phyloP scores from a whole-genome alignment of 495 filamentous ascomycete genomes.

The Neurospora africana region DNA sequence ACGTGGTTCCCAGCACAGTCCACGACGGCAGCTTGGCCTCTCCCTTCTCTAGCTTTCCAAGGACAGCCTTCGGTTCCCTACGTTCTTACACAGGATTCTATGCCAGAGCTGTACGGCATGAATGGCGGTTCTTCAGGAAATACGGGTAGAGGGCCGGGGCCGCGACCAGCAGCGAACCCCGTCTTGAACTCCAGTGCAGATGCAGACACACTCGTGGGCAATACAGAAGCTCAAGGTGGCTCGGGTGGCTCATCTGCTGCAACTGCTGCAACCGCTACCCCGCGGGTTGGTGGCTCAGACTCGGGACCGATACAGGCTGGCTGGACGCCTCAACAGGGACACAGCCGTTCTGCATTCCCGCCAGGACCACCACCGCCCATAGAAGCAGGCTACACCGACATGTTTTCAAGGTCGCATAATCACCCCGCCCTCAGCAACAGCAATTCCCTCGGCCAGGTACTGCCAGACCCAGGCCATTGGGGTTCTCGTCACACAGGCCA shows the following conservation, averaged over 20 bases:
- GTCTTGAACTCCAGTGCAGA: background rate
- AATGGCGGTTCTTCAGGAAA: background rate
- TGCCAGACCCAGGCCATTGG: background rate
- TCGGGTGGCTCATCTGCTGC: background rate
- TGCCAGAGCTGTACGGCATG: background rate
- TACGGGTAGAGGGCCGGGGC: background rate
- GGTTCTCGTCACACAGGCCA: background rate
- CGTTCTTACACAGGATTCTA: background rate
- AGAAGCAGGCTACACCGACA: background rate
- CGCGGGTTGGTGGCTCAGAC: background rate
- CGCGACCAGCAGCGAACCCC: background rate
- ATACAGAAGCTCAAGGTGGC: background rate
- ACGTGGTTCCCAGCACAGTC: background rate
- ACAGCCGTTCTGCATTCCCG: background rate
- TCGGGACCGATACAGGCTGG: background rate
- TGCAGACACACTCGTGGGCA: background rate
- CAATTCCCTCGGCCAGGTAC: background rate
- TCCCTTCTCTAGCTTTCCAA: background rate
- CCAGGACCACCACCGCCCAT: background rate
- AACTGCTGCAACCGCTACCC: background rate
- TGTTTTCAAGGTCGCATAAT: background rate
- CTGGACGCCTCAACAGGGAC: background rate
- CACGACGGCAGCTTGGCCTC: background rate
- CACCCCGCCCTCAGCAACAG: background rate
- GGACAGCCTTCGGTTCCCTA: background rate